Evolutionary conservation across 768 basidiomycete species (phyloP).

Genomic region (Termitomyces sp.): DNA sequence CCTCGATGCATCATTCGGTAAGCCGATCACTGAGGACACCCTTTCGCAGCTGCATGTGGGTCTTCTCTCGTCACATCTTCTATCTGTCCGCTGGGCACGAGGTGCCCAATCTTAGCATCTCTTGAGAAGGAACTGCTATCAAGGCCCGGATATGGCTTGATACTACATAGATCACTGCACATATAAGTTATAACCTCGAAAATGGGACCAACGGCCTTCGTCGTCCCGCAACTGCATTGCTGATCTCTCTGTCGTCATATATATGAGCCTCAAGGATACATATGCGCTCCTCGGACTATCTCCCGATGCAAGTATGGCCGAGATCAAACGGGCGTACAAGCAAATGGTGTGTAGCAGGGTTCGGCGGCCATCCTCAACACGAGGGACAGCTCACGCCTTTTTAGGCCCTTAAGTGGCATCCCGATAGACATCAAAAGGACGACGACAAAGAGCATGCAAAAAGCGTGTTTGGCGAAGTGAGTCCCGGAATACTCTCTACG

Average conservation of each 20-base stretch:
- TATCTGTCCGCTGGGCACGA: constrained; percentile 7
- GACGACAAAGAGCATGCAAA: constrained; percentile 46
- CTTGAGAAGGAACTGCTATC: constrained; percentile 5
- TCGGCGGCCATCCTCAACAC: constrained; percentile 16
- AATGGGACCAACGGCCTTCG: background rate
- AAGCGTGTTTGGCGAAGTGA: constrained; percentile 54
- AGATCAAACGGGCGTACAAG: constrained; percentile 47
- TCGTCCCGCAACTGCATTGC: background rate
- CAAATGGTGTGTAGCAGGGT: constrained; percentile 38
- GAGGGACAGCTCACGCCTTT: constrained; percentile 10
- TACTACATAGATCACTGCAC: constrained; percentile 3
- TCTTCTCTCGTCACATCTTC: constrained; percentile 10
- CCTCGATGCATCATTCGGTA: background rate
- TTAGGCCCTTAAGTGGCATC: constrained; percentile 62
- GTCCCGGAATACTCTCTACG: constrained; percentile 2
- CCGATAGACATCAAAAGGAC: constrained; percentile 55
- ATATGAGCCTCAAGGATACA: constrained; percentile 30
- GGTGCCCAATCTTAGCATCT: constrained; percentile 12
- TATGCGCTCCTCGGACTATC: constrained; percentile 42
- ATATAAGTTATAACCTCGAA: constrained; percentile 7
- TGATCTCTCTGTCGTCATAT: background rate
- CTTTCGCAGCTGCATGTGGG: constrained; percentile 3
- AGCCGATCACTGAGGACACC: background rate
- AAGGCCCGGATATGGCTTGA: constrained; percentile 8
- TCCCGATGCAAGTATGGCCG: constrained; percentile 38